These are phyloP conservation scores for Pisolithus tinctorius DNA, from an alignment of 768 basidiomycete species.

Conservation along the genomic window DNA sequence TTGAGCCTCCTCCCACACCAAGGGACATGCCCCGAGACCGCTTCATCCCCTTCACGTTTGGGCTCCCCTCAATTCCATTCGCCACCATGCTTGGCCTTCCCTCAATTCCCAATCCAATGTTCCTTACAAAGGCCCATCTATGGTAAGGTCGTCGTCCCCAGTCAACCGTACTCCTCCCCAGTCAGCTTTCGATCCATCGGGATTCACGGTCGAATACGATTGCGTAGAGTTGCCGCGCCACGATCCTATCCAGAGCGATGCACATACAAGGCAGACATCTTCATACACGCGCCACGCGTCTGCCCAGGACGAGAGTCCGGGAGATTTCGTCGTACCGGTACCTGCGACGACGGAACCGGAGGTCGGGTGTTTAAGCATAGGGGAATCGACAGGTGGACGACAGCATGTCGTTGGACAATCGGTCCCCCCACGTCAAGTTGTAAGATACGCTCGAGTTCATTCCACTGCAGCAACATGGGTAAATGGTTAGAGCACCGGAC, in stretches of 20 bases:
- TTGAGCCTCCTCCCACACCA: conserved; percentile 25
- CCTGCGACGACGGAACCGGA: neutral
- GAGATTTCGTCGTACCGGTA: conserved; percentile 24
- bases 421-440: conserved; percentile 36
- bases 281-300: conserved; percentile 81
- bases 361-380: conserved; percentile 3
- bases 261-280: conserved; percentile 78
- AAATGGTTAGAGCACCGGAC: neutral
- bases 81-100: conserved; percentile 37
- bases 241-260: conserved; percentile 72
- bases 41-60: conserved; percentile 32
- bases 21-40: conserved; percentile 46
- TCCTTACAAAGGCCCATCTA: conserved; percentile 40
- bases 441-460: conserved; percentile 66
- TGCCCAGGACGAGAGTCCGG: conserved; percentile 48
- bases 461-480: conserved; percentile 48
- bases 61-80: conserved; percentile 7
- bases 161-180: conserved; percentile 58
- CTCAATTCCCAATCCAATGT: conserved; percentile 66
- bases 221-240: conserved; percentile 45
- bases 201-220: conserved; percentile 42
- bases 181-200: conserved; percentile 33
- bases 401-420: conserved; percentile 29
- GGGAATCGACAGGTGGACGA: conserved; percentile 18
- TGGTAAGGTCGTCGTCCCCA: conserved; percentile 56